A percentile compares a stretch with the other conserved stretches of the same genome.
Conservation (phyloP, 2,329 filamentous ascomycete species). For the Claviceps humidiphila region DNA sequence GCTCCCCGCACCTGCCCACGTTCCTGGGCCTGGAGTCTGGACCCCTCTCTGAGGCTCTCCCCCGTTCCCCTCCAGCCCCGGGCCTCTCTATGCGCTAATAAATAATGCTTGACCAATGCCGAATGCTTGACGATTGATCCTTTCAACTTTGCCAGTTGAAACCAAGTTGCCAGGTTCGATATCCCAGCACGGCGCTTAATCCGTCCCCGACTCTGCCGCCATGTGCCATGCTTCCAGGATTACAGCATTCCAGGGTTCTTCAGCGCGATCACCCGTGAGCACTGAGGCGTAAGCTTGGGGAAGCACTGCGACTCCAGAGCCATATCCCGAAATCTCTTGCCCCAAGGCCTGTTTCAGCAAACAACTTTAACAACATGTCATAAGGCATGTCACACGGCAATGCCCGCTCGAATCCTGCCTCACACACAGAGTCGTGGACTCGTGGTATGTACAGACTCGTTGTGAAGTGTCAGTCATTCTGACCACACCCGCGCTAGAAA, state of each 20-base stretch:
- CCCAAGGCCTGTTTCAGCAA: not conserved
- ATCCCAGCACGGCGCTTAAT: not conserved
- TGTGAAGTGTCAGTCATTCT: too few species aligned
- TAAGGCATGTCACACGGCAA: too few species aligned
- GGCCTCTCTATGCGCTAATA: not conserved
- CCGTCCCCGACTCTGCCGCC: not conserved
- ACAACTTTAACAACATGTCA: too few species aligned
- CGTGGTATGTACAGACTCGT: too few species aligned
- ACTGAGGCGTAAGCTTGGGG: too few species aligned
- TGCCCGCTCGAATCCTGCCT: too few species aligned
- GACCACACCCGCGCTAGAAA: not conserved
- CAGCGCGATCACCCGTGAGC: too few species aligned
- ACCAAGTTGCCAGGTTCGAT: too few species aligned
- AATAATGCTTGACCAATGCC: not conserved
- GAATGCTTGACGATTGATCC: not conserved
- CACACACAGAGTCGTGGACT: too few species aligned
- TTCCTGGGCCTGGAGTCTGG: not conserved
- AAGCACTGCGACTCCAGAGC: not conserved
- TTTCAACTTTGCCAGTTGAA: not conserved
- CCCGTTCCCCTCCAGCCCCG: not conserved
- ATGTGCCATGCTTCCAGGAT: not conserved
- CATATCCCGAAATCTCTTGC: not conserved
- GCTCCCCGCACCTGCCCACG: constrained; percentile 2
- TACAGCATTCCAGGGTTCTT: not conserved
- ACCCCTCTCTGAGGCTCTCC: not conserved